These are phyloP conservation scores for Zarea fungicola DNA, from an alignment of 2,329 filamentous ascomycete species.

Conservation along the genomic window DNA sequence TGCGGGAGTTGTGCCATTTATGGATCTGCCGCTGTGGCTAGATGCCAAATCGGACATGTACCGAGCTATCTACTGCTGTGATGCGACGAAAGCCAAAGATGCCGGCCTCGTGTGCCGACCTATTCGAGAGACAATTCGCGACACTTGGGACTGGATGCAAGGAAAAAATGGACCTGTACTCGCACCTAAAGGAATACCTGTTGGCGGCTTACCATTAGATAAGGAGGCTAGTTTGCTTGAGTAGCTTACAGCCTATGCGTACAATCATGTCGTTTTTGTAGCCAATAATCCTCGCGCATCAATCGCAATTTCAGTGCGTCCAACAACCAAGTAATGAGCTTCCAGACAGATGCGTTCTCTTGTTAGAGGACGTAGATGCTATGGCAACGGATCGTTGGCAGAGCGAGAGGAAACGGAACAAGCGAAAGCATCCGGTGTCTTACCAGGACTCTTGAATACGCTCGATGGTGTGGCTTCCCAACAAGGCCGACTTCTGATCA, in stretches of 20 bases:
- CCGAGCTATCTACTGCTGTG: not conserved
- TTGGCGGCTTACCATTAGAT: too few species aligned
- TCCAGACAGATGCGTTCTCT: slow-evolving; percentile 46
- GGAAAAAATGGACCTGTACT: not conserved
- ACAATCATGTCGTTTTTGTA: too few species aligned
- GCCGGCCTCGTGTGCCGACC: not conserved
- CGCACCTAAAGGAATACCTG: not conserved
- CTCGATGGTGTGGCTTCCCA: slow-evolving; percentile 63
- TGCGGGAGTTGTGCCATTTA: not conserved
- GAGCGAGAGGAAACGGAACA: not conserved
- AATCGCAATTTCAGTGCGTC: too few species aligned
- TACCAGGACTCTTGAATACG: slow-evolving; percentile 62
- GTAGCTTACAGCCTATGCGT: too few species aligned
- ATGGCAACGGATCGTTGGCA: slow-evolving; percentile 14
- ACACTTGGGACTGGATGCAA: slow-evolving; percentile 4
- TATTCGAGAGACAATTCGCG: not conserved
- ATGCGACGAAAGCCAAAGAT: not conserved
- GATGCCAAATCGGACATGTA: not conserved
- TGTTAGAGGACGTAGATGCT: slow-evolving; percentile 52
- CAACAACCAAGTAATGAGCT: too few species aligned
- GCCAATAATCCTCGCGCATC: too few species aligned
- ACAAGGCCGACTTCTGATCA: slow-evolving; percentile 63
- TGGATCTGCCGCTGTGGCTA: slow-evolving; percentile 5
- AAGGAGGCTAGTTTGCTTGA: too few species aligned
- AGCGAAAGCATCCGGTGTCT: slow-evolving; percentile 25